Evolutionary conservation across 495 filamentous ascomycete species (phyloP).

Genomic region (Aspergillus taichungensis): DNA sequence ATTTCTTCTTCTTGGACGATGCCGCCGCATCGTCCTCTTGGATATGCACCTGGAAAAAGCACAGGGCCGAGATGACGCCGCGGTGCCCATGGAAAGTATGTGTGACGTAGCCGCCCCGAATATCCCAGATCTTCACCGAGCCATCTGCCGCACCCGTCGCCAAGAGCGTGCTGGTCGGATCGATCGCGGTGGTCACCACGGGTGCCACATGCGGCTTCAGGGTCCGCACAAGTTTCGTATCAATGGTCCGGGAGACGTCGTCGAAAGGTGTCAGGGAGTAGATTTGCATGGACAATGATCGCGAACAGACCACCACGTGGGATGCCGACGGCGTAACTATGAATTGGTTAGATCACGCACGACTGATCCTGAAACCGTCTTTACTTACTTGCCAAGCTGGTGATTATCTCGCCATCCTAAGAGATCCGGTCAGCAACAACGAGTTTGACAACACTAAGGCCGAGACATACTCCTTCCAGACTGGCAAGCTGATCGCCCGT

Average conservation of each 20-base stretch:
- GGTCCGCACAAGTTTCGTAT: slow-evolving; percentile 61
- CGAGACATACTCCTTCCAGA: slow-evolving; percentile 71
- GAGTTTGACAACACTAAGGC: background rate
- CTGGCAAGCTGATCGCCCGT: slow-evolving; percentile 75
- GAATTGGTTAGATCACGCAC: slow-evolving; percentile 11
- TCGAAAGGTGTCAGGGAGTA: slow-evolving; percentile 60
- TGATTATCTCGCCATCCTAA: slow-evolving; percentile 88
- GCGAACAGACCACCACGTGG: slow-evolving; percentile 82
- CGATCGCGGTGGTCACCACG: slow-evolving; percentile 73
- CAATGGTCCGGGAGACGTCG: slow-evolving; percentile 42
- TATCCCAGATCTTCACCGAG: slow-evolving; percentile 93
- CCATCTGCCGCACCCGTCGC: slow-evolving; percentile 91
- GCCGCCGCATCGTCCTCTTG: slow-evolving; percentile 24
- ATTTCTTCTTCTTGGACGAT: slow-evolving; percentile 29
- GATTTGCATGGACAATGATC: slow-evolving; percentile 88
- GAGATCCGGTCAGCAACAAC: slow-evolving; percentile 12
- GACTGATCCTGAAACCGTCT: background rate
- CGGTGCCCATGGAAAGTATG: slow-evolving; percentile 92
- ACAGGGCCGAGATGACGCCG: slow-evolving; percentile 80
- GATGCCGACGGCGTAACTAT: slow-evolving; percentile 79
- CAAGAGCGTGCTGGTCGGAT: slow-evolving; percentile 78
- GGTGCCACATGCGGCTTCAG: slow-evolving; percentile 87
- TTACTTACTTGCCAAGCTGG: slow-evolving; percentile 66
- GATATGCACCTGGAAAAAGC: slow-evolving; percentile 69
- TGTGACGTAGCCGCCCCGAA: slow-evolving; percentile 79